A percentile compares a stretch with the other conserved stretches of the same genome.
Evolutionary conservation across 176 grass and related monocot species (phyloP).

Genomic region (Musa itinerans): DNA sequence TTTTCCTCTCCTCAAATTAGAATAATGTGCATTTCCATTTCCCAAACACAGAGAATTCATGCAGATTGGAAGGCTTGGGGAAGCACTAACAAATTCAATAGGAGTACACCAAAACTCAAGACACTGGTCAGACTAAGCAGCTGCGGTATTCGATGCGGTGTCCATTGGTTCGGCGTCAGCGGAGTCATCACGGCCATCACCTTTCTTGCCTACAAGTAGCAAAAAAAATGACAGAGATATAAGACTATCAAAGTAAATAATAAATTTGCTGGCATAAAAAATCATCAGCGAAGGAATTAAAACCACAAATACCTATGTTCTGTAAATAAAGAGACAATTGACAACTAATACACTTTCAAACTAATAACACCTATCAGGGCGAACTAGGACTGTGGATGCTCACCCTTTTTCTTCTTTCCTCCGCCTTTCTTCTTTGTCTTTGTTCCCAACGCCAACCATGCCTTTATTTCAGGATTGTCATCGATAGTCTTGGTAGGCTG

Average conservation of each 20-base stretch:
- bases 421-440: constrained; percentile 98
- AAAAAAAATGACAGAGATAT: background rate
- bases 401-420: constrained; percentile 99
- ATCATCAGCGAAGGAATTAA: background rate
- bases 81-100: too few species aligned
- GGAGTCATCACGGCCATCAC: constrained; percentile 25
- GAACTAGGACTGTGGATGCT: background rate
- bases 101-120: too few species aligned
- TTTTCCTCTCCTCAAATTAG: too few species aligned
- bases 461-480: constrained; percentile 68
- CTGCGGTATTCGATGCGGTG: constrained; percentile 20
- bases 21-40: too few species aligned
- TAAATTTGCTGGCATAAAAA: background rate
- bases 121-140: background rate
- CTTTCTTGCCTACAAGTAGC: constrained; percentile 61
- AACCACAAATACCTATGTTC: too few species aligned
- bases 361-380: background rate
- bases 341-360: background rate
- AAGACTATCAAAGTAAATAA: background rate
- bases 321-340: background rate
- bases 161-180: constrained; percentile 70
- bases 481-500: constrained; percentile 49
- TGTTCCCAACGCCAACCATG: constrained; percentile 84
- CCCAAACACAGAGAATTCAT: too few species aligned
- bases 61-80: too few species aligned